Base-by-base conservation (phyloP, 129 eudicot genomes). In the Flaveria ramosissima region DNA sequence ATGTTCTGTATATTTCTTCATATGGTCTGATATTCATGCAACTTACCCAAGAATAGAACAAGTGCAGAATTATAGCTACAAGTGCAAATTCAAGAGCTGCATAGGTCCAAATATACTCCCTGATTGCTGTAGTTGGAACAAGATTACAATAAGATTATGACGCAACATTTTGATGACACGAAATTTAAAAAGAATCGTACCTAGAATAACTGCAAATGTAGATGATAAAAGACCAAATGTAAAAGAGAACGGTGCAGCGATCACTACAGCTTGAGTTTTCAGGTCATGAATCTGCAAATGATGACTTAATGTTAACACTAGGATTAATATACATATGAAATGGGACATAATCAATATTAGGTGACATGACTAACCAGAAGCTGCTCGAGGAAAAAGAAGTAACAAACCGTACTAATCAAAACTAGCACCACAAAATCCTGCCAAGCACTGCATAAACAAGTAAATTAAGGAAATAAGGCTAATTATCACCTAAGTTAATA, bases 381-480 rank as follows among this genome's bases (percentile, higher is more conserved):
- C 86, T 94, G 98, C 88, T 89, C 98, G 41, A 94, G 89, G 85
- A 87, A 94, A 87, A 94, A 94, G 85, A 94, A 94, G 82, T 94
- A 94, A 84, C 96, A 89, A 51, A 94, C 85, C 32, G 97, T 86
- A 78, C 97, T 89, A 63, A 91, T 91, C 85, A 94, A 84, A 77
- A 94, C 93, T 9, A 94, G 93, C 82, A 94, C 98, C 85, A 91
- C 96, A 78, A 94, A 91, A 77, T 94, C 98, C 90, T 94, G 98
- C 97, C 98, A 94, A 9, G 90, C 90, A 78, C 98, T 94, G 93
- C 84, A 81, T 26, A 71, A 84, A 41, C 20, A 81, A 3, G 19
- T 56, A 43, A 56, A 17, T 23, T 24, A 7, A 9, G 26, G 0
- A 76, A 51, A 77, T 55, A 43, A 82, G 72, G 56, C 36, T 63